Conservation (phyloP, 371 early-diverging fungal species). For the Umbelopsis sp. region DNA sequence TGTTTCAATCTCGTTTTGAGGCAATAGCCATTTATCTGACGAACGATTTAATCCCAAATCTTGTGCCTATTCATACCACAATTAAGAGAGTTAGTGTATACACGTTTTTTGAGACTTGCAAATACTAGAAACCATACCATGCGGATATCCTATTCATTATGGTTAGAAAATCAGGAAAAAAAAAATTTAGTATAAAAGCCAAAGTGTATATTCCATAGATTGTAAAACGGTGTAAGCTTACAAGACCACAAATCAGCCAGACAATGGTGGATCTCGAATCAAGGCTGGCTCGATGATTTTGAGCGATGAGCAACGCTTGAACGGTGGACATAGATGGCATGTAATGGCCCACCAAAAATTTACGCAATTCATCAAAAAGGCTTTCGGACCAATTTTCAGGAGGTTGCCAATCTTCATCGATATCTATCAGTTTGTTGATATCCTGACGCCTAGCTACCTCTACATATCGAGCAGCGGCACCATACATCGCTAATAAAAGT, state of each 20-base stretch:
- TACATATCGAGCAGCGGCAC: slow-evolving; percentile 51
- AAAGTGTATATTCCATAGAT: neutral
- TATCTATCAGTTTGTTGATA: neutral
- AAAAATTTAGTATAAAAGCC: neutral
- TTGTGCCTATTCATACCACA: slow-evolving; percentile 50
- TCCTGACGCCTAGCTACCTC: slow-evolving; percentile 10
- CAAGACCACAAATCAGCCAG: slow-evolving; percentile 45
- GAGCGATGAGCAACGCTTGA: slow-evolving; percentile 46
- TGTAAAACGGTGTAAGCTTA: slow-evolving; percentile 19
- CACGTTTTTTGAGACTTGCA: neutral
- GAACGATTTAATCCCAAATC: slow-evolving; percentile 71
- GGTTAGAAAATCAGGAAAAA: neutral
- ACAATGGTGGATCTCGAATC: slow-evolving; percentile 41
- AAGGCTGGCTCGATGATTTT: slow-evolving; percentile 46
- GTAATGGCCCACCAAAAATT: slow-evolving; percentile 35
- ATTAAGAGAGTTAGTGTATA: neutral
- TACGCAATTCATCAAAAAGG: slow-evolving; percentile 43
- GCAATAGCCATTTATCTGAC: slow-evolving; percentile 54
- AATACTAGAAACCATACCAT: slow-evolving; percentile 24
- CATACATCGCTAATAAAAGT: slow-evolving; percentile 46
- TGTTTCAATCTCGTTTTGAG: slow-evolving; percentile 59
- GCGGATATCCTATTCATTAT: slow-evolving; percentile 28
- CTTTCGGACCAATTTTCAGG: slow-evolving; percentile 45
- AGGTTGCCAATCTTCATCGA: slow-evolving; percentile 21
- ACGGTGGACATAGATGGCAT: slow-evolving; percentile 43